Evolutionary conservation across 805 yeast species (phyloP).

Genomic region (Hyphopichia homilentoma): DNA sequence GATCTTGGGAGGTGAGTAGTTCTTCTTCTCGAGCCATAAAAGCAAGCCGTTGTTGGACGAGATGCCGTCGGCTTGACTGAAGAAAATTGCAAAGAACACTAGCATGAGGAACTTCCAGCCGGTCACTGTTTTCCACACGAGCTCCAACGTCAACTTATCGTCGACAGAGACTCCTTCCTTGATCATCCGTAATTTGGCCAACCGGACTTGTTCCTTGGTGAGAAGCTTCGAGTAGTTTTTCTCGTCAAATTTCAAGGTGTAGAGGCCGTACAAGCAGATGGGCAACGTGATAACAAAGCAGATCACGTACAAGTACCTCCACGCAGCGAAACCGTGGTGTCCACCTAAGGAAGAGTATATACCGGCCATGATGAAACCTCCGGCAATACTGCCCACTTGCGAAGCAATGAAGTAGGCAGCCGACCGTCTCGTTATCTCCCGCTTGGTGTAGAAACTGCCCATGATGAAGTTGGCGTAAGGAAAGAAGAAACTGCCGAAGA

Average conservation of each 20-base stretch:
- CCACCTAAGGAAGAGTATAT: slow-evolving; percentile 25
- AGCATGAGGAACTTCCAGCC: slow-evolving; percentile 23
- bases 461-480: slow-evolving; percentile 38
- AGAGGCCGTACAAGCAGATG: slow-evolving; percentile 7
- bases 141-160: slow-evolving; percentile 9
- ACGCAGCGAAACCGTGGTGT: slow-evolving; percentile 5
- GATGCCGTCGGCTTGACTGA: slow-evolving; percentile 29
- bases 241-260: slow-evolving; percentile 6
- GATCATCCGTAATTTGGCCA: slow-evolving; percentile 9
- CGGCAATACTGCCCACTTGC: slow-evolving; percentile 16
- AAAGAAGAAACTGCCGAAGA: slow-evolving; percentile 42
- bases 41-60: slow-evolving; percentile 21
- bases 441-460: slow-evolving; percentile 40
- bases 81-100: slow-evolving; percentile 26
- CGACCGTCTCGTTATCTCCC: slow-evolving; percentile 38
- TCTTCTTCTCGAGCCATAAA: slow-evolving; percentile 13
- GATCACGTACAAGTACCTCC: slow-evolving; percentile 7
- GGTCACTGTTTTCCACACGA: slow-evolving; percentile 8
- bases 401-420: slow-evolving; percentile 20
- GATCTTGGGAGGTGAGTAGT: slow-evolving; percentile 11
- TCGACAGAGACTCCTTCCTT: slow-evolving; percentile 12
- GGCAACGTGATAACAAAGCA: slow-evolving; percentile 4
- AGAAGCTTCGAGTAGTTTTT: slow-evolving; percentile 3
- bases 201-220: slow-evolving; percentile 4
- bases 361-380: slow-evolving; percentile 39